Percentiles rank a stretch among this genome's conserved stretches.
These are phyloP conservation scores for Piloderma croceum DNA, from an alignment of 768 basidiomycete genomes.

Conservation along the genomic window DNA sequence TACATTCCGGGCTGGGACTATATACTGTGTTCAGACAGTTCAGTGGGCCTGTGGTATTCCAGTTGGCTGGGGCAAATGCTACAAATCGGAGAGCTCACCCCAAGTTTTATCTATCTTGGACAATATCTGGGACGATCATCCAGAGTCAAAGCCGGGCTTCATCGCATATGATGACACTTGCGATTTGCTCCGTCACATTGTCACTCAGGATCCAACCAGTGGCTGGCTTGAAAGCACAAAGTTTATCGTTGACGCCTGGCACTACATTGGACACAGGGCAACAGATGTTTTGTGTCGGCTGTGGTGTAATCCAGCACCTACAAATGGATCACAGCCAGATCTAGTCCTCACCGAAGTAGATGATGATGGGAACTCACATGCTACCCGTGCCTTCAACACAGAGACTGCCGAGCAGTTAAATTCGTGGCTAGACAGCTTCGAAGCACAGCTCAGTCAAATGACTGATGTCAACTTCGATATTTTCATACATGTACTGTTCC, in stretches of 20 bases:
- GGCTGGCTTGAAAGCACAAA: conserved; percentile 15
- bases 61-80: conserved; percentile 20
- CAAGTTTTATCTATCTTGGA: conserved; percentile 17
- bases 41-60: conserved; percentile 23
- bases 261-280: no score
- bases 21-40: conserved; percentile 16
- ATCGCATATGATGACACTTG: no score
- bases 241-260: conserved; percentile 19
- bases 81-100: conserved; percentile 17
- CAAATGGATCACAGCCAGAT: conserved; percentile 18
- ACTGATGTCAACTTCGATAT: conserved; percentile 15
- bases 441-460: conserved; percentile 19
- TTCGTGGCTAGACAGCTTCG: conserved; percentile 18
- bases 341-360: conserved; percentile 7
- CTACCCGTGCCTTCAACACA: conserved; percentile 21
- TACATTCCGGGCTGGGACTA: conserved; percentile 10
- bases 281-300: conserved; percentile 11
- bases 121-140: conserved; percentile 10
- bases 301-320: no score
- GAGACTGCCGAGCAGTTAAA: conserved; percentile 25
- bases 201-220: conserved; percentile 13
- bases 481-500: conserved; percentile 14
- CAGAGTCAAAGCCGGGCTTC: conserved; percentile 12
- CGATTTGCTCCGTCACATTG: conserved; percentile 18
- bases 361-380: conserved; percentile 10